Evolutionary conservation across 345 rosid genomes (phyloP), one percentile per base, ranked within the genome.

Genomic region (Bruguiera gymnorhiza): DNA sequence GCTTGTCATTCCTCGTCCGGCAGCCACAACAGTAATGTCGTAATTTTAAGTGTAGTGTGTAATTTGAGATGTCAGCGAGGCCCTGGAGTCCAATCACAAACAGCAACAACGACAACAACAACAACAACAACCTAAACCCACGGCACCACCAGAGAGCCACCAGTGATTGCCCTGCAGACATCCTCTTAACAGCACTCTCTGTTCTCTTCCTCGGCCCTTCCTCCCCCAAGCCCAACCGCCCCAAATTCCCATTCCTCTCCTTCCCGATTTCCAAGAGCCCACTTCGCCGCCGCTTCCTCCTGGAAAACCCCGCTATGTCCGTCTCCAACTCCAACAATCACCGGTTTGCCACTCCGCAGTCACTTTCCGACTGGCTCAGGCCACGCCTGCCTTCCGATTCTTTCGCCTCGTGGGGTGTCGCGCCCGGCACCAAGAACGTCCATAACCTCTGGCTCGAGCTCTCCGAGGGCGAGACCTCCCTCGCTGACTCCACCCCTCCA

Each of bases 361-460:
- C 91, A 15, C 95, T 94, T 32, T 87, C 95, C 57, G 96, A 91
- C 61, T 94, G 97, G 97, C 95, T 94, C 65, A 79, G 80, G 26
- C 87, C 94, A 1, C 91, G 95, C 5, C 59, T 94, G 32, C 95
- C 98, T 19, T 85, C 96, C 19, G 95, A 87, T 13, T 89, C 96
- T 1, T 84, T 94, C 66, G 85, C 94, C 36, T 81, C 90, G 0
- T 94, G 97, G 97, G 98, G 98, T 11, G 81, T 88, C 63, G 91
- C 83, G 60, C 97, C 95, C 23, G 98, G 97, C 52, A 94, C 98
- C 75, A 94, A 94, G 80, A 94, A 94, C 80, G 85, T 94, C 66
- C 95, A 94, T 68, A 94, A 94, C 70, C 98, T 94, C 83, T 94
- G 96, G 96, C 90, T 94, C 8, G 97, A 94, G 70, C 85, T 94